A percentile compares a stretch with the other conserved stretches of the same genome.
phyloP scores from a whole-genome alignment of 164 flowering plant genomes.

The Hamamelis virginiana region DNA sequence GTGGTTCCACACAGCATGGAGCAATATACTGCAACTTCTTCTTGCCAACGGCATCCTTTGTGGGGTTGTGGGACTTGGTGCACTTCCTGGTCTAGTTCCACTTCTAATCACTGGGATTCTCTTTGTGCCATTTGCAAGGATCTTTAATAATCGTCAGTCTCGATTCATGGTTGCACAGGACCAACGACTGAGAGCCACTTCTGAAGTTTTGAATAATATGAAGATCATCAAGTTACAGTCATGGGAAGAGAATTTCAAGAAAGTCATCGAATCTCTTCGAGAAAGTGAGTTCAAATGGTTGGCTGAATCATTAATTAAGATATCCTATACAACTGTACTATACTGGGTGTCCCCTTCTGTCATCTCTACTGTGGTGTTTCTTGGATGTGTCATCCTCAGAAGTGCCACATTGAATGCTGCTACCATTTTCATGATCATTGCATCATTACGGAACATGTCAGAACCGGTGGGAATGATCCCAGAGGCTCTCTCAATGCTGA shows the following conservation, averaged over 20 bases:
- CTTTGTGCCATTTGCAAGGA: conserved; percentile 71
- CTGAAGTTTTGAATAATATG: conserved; percentile 83
- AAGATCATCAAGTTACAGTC: conserved; percentile 83
- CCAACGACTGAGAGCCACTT: conserved; percentile 61
- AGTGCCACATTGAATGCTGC: conserved; percentile 64
- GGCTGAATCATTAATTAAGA: conserved; percentile 39
- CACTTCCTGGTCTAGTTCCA: conserved; percentile 61
- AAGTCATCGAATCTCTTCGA: conserved; percentile 46
- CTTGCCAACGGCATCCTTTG: conserved; percentile 51
- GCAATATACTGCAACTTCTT: conserved; percentile 43
- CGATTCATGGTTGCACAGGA: conserved; percentile 71
- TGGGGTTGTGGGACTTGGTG: conserved; percentile 60
- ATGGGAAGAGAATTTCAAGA: conserved; percentile 86
- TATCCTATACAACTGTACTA: conserved; percentile 39
- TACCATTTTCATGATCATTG: conserved; percentile 77
- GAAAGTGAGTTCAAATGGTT: conserved; percentile 68
- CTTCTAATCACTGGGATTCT: conserved; percentile 55
- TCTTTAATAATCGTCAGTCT: conserved; percentile 50
- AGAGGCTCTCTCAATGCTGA: conserved; percentile 60
- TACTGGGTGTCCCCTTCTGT: conserved; percentile 85
- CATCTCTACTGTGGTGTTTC: conserved; percentile 63
- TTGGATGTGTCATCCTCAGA: conserved; percentile 48
- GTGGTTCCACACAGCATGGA: conserved; percentile 77
- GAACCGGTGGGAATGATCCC: conserved; percentile 81
- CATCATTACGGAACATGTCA: conserved; percentile 54